Conservation (phyloP, 106 monocot species). For the Apostasia ramifera region DNA sequence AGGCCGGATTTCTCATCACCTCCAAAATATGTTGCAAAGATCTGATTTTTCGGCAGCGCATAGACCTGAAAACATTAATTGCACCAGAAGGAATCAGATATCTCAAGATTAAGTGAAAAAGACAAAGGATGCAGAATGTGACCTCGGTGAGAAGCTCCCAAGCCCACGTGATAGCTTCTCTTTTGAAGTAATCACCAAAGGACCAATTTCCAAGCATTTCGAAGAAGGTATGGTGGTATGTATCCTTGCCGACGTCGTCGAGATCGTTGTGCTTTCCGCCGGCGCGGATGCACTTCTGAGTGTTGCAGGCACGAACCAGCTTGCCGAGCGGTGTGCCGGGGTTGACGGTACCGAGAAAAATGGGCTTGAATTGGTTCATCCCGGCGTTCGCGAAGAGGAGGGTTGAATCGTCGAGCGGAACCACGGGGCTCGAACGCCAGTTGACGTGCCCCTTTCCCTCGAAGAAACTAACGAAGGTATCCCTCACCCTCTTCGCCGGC, state of each 20-base stretch:
- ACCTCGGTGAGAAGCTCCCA: constrained; percentile 97
- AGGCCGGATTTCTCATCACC: constrained; percentile 93
- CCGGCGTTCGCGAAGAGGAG: constrained; percentile 95
- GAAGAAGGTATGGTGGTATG: constrained; percentile 97
- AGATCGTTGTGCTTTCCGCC: constrained; percentile 99
- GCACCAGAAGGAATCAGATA: neutral
- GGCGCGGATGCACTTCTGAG: constrained; percentile 99
- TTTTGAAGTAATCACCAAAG: constrained; percentile 94
- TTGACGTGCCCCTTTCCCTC: constrained; percentile 56
- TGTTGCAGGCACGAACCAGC: constrained; percentile 73
- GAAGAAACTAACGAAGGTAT: constrained; percentile 71
- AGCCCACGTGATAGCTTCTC: constrained; percentile 74
- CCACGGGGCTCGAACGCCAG: constrained; percentile 91
- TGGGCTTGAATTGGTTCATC: constrained; percentile 98
- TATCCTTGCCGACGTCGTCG: constrained; percentile 96
- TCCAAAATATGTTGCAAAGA: constrained; percentile 96
- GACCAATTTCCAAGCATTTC: constrained; percentile 99
- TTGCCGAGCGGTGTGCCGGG: constrained; percentile 64
- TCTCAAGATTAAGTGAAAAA: neutral
- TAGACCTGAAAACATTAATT: constrained; percentile 52
- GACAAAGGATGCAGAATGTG: neutral
- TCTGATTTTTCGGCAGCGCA: constrained; percentile 55
- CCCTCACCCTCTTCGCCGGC: constrained; percentile 60
- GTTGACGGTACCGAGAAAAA: constrained; percentile 75
- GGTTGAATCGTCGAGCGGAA: constrained; percentile 90